Conservation (phyloP, 1,284 basidiomycete species). For the Leccinum subrobustum region DNA sequence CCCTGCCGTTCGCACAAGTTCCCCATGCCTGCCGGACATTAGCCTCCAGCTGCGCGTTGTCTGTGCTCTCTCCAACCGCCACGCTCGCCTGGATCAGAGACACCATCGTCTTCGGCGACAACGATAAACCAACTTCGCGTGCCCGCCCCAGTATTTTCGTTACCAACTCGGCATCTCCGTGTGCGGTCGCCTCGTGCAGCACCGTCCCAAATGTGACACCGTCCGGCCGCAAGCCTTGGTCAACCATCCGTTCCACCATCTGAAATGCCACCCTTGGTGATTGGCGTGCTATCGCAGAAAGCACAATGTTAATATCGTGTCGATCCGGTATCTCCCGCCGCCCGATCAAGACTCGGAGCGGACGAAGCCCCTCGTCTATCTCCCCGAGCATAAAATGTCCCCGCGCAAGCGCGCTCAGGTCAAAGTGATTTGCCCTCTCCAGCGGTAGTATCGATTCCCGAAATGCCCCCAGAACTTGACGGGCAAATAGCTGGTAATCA, state of each 20-base stretch:
- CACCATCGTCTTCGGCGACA: conserved; percentile 49
- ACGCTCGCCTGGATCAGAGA: conserved; percentile 48
- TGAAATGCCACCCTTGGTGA: conserved; percentile 44
- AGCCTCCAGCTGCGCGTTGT: conserved; percentile 25
- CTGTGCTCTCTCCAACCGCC: conserved; percentile 24
- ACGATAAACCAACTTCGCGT: conserved; percentile 33
- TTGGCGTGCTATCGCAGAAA: conserved; percentile 52
- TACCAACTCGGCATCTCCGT: conserved; percentile 46
- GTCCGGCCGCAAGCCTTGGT: conserved; percentile 48
- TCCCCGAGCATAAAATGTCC: conserved; percentile 59
- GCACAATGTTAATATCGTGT: conserved; percentile 61
- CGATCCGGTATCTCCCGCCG: conserved; percentile 56
- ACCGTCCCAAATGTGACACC: conserved; percentile 57
- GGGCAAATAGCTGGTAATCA: conserved; percentile 39
- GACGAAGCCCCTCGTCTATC: conserved; percentile 44
- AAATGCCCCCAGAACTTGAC: conserved; percentile 47
- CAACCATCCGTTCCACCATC: conserved; percentile 50
- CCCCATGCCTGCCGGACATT: conserved; percentile 44
- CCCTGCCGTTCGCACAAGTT: conserved; percentile 41
- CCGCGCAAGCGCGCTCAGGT: conserved; percentile 60
- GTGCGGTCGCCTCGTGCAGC: conserved; percentile 51
- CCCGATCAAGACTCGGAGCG: conserved; percentile 46
- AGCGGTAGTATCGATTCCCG: conserved; percentile 44
- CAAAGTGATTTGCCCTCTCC: conserved; percentile 44
- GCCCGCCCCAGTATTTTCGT: conserved; percentile 42